These are phyloP conservation scores for Pythium insidiosum DNA, from an alignment of 352 stramenopile genomes.

Conservation along the genomic window DNA sequence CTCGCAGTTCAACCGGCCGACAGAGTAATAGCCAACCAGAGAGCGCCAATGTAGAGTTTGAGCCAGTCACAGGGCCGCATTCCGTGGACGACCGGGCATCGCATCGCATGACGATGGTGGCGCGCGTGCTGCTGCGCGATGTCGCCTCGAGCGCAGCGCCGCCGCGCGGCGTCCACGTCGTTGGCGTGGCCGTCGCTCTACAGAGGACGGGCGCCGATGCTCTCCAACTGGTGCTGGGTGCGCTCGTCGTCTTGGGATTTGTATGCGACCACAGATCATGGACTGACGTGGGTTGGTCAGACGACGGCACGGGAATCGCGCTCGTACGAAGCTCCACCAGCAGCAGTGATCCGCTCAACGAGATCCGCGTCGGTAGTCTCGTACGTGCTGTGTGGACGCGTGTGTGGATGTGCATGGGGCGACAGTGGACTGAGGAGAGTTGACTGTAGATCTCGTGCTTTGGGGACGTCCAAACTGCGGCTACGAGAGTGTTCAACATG, in stretches of 20 bases:
- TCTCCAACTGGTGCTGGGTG: constrained; percentile 11
- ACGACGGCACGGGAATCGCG: constrained; percentile 15
- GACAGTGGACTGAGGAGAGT: not conserved
- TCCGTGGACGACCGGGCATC: no score
- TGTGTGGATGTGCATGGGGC: constrained; percentile 12
- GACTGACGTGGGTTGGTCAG: no score
- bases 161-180: constrained; percentile 9
- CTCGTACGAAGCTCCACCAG: constrained; percentile 4
- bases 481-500: no score
- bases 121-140: constrained; percentile 14
- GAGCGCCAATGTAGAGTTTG: no score
- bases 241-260: no score
- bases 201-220: constrained; percentile 4
- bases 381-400: no score
- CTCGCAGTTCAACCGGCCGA: constrained; percentile 77
- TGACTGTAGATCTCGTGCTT: not conserved
- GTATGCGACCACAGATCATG: no score
- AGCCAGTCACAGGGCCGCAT: not conserved
- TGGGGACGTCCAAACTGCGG: not conserved
- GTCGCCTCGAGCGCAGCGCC: not conserved
- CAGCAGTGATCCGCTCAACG: not conserved
- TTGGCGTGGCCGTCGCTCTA: constrained; percentile 10
- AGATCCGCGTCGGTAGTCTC: not conserved
- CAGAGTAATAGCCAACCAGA: constrained; percentile 13
- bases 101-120: no score